Evolutionary conservation across 371 early-diverging fungal species (phyloP), one percentile per base, ranked within the genome.

Genomic region (Mucor piriformis): DNA sequence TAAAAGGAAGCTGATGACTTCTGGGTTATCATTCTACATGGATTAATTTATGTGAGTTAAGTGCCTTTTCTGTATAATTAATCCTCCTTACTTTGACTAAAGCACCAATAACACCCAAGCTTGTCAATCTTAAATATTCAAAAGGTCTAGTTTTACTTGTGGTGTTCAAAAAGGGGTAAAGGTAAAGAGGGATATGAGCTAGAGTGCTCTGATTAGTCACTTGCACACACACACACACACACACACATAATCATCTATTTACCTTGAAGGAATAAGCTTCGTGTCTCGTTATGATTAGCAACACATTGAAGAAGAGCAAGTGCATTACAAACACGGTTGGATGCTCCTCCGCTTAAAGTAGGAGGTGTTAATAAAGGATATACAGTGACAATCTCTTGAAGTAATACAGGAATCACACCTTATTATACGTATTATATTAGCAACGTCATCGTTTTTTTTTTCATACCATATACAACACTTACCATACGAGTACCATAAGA

Each of bases 151-250:
- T 88, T 70, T 92, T 92, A 76, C 90, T 91, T n/a, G 94, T 91
- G n/a, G 97, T 95, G 74, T 95, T 97, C 61, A 99, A 84, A 76
- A 97, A 96, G 27, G 98, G 98, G 65, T 98, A 99, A 46, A 99
- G 83, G 67, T 96, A 96, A 54, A 97, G 85, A 2, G 99, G 98
- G 59, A 99, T 90, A 70, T 98, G 95, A 8, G 98, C 95, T 87
- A 72, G 6, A 29, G 29, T 29, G 4, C 29, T 20, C 42, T 6
- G 11, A 51, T 42, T 6, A 24, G 7, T 3, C 11, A 21, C 12
- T 16, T 42, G 13, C 4, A 20, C 2, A 10, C 3, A 20, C 3
- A 42, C 13, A 24, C n/a, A 38, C 5, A 6, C 8, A 11, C 11
- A 37, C 12, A 37, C 11, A 18, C 18, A 50, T 21, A 18, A 27